Evolutionary conservation across 441 rosid species (phyloP).

Genomic region (Erodium texanum): DNA sequence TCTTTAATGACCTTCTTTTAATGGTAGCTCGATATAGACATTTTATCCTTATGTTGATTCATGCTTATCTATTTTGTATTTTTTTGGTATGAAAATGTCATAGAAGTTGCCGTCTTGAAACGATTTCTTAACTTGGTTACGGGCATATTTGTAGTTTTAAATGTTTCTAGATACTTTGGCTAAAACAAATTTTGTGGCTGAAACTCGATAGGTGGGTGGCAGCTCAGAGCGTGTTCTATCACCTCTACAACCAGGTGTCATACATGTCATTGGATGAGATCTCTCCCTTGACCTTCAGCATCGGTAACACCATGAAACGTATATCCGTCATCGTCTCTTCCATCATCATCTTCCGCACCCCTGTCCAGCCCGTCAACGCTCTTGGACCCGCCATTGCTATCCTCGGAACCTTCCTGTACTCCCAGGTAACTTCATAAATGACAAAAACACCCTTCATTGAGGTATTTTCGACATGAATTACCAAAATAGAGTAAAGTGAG

Average conservation of each 20-base stretch:
- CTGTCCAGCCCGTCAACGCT: constrained; percentile 59
- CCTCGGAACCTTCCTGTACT: constrained; percentile 73
- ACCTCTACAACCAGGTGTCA: constrained; percentile 54
- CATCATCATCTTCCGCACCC: constrained; percentile 66
- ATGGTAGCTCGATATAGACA: too few relatives aligned
- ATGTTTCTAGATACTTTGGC: background rate
- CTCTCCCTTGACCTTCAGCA: constrained; percentile 65
- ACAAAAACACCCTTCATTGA: too few relatives aligned
- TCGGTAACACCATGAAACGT: constrained; percentile 70
- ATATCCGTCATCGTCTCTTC: constrained; percentile 70
- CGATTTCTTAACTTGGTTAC: background rate
- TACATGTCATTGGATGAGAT: constrained; percentile 69
- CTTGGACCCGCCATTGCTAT: constrained; percentile 69
- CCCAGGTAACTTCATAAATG: constrained; percentile 36
- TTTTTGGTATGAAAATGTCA: too few relatives aligned
- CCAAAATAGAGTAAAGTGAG: too few relatives aligned
- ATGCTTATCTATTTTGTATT: too few relatives aligned
- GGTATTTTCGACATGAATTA: too few relatives aligned
- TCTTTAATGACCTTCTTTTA: too few relatives aligned
- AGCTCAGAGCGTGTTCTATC: constrained; percentile 60
- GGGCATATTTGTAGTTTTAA: background rate
- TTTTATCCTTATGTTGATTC: too few relatives aligned
- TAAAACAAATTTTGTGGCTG: constrained; percentile 18
- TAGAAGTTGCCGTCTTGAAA: background rate
- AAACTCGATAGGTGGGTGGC: constrained; percentile 49